These are phyloP conservation scores for Datisca glomerata DNA, from an alignment of 306 rosid genomes.

Conservation along the genomic window DNA sequence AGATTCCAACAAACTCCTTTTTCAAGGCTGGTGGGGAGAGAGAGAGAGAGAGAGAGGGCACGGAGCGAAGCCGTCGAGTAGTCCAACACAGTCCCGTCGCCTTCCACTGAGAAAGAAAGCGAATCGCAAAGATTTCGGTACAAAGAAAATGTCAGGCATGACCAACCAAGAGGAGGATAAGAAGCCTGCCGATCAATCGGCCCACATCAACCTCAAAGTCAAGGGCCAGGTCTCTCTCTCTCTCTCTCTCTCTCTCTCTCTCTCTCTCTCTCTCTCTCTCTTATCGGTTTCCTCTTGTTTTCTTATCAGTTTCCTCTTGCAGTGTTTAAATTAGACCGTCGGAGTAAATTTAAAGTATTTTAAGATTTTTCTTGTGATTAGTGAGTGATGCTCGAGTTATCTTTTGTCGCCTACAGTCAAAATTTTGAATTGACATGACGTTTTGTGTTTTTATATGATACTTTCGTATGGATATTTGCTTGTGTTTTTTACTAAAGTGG, in stretches of 20 bases:
- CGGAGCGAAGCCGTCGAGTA: background rate
- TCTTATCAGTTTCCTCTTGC: background rate
- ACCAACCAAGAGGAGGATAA: conserved; percentile 35
- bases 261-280: background rate
- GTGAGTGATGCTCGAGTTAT: no score
- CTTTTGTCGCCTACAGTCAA: no score
- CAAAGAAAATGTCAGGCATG: conserved; percentile 23
- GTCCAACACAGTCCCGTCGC: background rate
- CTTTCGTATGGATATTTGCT: no score
- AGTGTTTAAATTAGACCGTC: no score
- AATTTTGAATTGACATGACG: no score
- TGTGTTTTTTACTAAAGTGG: no score
- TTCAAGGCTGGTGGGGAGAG: no score
- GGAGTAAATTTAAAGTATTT: no score
- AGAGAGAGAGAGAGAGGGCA: background rate
- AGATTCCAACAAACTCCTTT: no score
- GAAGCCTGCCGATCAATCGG: conserved; percentile 33
- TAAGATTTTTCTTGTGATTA: no score
- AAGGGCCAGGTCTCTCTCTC: conserved; percentile 30
- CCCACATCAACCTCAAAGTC: conserved; percentile 41
- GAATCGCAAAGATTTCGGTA: background rate
- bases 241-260: background rate
- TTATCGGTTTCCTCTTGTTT: background rate
- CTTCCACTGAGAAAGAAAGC: background rate
- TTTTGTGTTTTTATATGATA: no score